Base-by-base conservation (phyloP, 805 yeast genomes). In the Candida caryicola region DNA sequence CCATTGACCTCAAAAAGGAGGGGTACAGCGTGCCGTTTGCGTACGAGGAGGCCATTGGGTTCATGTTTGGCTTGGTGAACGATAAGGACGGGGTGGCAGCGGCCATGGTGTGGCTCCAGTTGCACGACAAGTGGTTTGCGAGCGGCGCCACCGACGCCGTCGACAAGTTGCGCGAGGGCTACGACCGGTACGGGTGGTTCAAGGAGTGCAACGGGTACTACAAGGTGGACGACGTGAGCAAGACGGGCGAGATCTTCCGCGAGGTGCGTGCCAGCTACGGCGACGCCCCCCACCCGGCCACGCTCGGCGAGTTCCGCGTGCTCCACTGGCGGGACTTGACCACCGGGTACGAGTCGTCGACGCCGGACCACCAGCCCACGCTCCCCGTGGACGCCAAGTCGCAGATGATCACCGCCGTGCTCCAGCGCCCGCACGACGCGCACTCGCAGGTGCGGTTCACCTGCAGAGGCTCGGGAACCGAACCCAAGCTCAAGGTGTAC, bases 71-170 rank as follows among this genome's bases (percentile, higher is more conserved):
- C 15, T 73, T 78, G 13, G 84, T 85, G 30, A 88, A 85, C 59
- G 99, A 91, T 58, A 91, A 91, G 60, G 99, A 91, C 56, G 99
- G 99, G 0, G 75, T 93, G 10, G 67, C 87, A 17, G 96, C 98
- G 0, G 76, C 88, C 3, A 61, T 72, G 5, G 75, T 87, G 9
- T 91, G 88, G 62, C 60, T 87, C 23, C 95, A 85, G 59, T 72
- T 89, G 60, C 78, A 77, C 42, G 64, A 69, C 31, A 41, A 51
- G 19, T 80, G 90, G 82, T 66, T 66, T 45, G 39, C 57, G 2
- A 28, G 43, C 1, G 42, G 54, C 3, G 69, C 67, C 1, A 43
- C 56, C 3, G 62, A 69, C 31, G 75, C 78, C 0, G 29, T 74
- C 0, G 77, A 71, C 10, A 73, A 76, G 40, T 64, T 91, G 33